Evolutionary conservation across 1,284 basidiomycete species (phyloP).

Genomic region (Lignosus rhinocerotis): DNA sequence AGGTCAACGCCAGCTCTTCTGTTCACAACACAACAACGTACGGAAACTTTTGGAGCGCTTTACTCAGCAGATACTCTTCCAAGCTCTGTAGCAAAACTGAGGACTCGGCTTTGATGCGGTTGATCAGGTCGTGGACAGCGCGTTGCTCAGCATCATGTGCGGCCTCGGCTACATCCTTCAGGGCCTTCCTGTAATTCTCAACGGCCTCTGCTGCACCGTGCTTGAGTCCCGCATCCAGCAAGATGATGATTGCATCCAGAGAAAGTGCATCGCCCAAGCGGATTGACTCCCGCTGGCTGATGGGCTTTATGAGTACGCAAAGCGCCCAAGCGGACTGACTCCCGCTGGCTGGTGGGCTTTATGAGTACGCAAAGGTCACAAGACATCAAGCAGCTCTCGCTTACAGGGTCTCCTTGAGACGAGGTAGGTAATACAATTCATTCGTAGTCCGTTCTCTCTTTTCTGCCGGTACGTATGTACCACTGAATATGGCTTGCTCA

Average conservation of each 20-base stretch:
- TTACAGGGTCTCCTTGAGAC: neutral
- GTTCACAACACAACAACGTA: neutral
- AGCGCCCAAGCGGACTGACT: neutral
- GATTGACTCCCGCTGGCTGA: neutral
- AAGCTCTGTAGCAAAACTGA: neutral
- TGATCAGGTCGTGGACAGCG: neutral
- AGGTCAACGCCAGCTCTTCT: too few species aligned
- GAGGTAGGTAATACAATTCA: neutral
- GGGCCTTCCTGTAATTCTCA: neutral
- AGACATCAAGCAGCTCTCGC: too few species aligned
- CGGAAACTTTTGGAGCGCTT: neutral
- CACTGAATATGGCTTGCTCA: conserved; percentile 10
- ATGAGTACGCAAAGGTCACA: neutral
- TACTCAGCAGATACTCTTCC: neutral
- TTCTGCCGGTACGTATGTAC: neutral
- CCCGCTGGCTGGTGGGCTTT: neutral
- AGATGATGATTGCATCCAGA: neutral
- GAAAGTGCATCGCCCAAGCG: neutral
- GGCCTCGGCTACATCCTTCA: neutral
- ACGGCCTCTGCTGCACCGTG: neutral
- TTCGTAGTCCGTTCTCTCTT: neutral
- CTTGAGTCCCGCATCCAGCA: neutral
- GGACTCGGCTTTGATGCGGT: neutral
- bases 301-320: neutral
- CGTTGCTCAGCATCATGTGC: neutral